Conservation (phyloP, 371 early-diverging fungal genomes). For the Syncephalastrum contaminatum region DNA sequence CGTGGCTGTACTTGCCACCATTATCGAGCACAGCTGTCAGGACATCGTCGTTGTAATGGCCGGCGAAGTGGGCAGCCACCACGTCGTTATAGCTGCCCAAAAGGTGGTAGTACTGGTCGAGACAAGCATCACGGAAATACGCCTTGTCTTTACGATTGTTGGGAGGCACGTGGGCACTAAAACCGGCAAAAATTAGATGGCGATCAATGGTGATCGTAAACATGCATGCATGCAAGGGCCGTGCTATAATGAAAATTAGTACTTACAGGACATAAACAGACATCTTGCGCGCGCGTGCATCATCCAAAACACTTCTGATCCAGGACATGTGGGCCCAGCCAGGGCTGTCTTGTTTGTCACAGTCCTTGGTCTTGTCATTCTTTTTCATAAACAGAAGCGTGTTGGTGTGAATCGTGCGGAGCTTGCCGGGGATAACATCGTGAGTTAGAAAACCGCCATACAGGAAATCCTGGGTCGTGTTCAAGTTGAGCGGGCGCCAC, state of each 20-base stretch:
- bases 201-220: too few species aligned
- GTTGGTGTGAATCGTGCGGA: slow-evolving; percentile 22
- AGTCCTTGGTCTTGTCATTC: slow-evolving; percentile 24
- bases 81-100: slow-evolving; percentile 38
- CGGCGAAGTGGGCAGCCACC: slow-evolving; percentile 47
- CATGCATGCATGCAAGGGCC: too few species aligned
- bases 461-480: slow-evolving; percentile 10
- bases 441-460: slow-evolving; percentile 19
- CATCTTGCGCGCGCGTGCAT: slow-evolving; percentile 11
- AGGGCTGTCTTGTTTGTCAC: slow-evolving; percentile 13
- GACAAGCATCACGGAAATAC: slow-evolving; percentile 29
- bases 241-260: neutral
- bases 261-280: slow-evolving; percentile 26
- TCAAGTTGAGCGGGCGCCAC: slow-evolving; percentile 21
- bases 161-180: slow-evolving; percentile 53
- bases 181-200: neutral
- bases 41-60: slow-evolving; percentile 43
- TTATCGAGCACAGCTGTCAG: slow-evolving; percentile 17
- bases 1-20: slow-evolving; percentile 6
- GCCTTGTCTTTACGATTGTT: slow-evolving; percentile 19
- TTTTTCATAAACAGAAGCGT: slow-evolving; percentile 25
- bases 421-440: slow-evolving; percentile 16
- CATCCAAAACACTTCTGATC: slow-evolving; percentile 17
- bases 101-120: slow-evolving; percentile 30
- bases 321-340: slow-evolving; percentile 29